Conservation (phyloP, 2,329 filamentous ascomycete genomes). For the Scortechinia acanthostroma region DNA sequence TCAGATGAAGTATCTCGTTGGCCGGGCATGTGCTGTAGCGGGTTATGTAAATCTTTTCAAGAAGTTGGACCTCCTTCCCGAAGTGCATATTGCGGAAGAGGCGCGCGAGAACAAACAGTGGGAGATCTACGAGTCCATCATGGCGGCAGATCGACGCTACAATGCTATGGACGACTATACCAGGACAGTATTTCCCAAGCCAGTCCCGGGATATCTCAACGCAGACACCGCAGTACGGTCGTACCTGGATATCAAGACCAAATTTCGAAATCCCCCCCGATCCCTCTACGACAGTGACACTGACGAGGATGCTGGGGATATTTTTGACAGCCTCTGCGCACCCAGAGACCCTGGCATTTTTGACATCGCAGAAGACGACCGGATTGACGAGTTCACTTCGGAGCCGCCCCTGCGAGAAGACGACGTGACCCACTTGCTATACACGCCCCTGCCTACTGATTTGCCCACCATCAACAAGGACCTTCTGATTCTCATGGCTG, state of each 20-base stretch:
- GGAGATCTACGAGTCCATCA: constrained; percentile 19
- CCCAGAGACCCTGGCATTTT: not conserved
- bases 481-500: not conserved
- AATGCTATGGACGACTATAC: constrained; percentile 26
- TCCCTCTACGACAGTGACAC: no score
- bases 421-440: no score
- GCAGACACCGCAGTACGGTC: not conserved
- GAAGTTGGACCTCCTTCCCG: constrained; percentile 24
- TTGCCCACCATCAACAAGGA: not conserved
- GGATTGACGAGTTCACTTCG: not conserved
- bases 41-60: constrained; percentile 22
- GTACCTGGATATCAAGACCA: no score
- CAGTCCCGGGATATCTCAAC: not conserved
- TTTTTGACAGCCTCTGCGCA: no score
- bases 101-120: constrained; percentile 14
- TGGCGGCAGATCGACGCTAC: constrained; percentile 16
- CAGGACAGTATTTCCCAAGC: constrained; percentile 4
- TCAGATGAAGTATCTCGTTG: constrained; percentile 21
- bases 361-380: not conserved
- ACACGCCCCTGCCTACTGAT: not conserved
- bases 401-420: no score
- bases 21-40: constrained; percentile 24
- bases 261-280: not conserved
- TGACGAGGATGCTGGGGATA: not conserved
- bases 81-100: constrained; percentile 25